Percentiles rank a stretch among this genome's conserved stretches.
Conservation (phyloP, 345 rosid genomes). For the Eucalyptus marginata region DNA sequence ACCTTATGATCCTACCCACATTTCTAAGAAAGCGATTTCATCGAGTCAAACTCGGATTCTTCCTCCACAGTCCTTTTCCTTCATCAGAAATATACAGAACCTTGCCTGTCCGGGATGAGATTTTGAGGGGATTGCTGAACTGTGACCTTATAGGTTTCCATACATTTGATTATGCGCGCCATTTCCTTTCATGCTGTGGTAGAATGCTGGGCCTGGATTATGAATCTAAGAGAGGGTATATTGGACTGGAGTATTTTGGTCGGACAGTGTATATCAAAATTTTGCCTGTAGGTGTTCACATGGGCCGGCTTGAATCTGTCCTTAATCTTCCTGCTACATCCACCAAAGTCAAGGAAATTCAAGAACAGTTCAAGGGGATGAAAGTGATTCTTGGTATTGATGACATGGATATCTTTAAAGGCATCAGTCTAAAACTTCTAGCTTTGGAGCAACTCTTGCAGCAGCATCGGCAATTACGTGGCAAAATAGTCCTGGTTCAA, state of each 20-base stretch:
- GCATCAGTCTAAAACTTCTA: conserved; percentile 62
- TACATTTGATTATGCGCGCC: conserved; percentile 75
- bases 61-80: conserved; percentile 81
- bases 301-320: conserved; percentile 64
- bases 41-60: conserved; percentile 66
- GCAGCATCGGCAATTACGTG: conserved; percentile 37
- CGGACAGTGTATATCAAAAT: conserved; percentile 69
- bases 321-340: conserved; percentile 52
- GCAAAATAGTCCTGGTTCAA: conserved; percentile 69
- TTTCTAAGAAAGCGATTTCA: conserved; percentile 63
- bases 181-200: conserved; percentile 73
- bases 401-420: conserved; percentile 83
- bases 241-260: conserved; percentile 78
- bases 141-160: conserved; percentile 77
- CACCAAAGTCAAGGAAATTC: conserved; percentile 46
- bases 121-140: conserved; percentile 59
- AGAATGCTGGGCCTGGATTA: conserved; percentile 83
- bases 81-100: conserved; percentile 77
- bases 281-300: conserved; percentile 64
- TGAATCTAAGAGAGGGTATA: conserved; percentile 78
- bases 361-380: conserved; percentile 43
- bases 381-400: conserved; percentile 67
- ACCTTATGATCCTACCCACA: conserved; percentile 76
- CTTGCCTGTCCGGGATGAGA: conserved; percentile 56
- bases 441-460: conserved; percentile 63